A percentile compares a stretch with the other conserved stretches of the same genome.
Evolutionary conservation across 495 filamentous ascomycete genomes (phyloP).

Genomic region (Talaromyces nanjingensis): DNA sequence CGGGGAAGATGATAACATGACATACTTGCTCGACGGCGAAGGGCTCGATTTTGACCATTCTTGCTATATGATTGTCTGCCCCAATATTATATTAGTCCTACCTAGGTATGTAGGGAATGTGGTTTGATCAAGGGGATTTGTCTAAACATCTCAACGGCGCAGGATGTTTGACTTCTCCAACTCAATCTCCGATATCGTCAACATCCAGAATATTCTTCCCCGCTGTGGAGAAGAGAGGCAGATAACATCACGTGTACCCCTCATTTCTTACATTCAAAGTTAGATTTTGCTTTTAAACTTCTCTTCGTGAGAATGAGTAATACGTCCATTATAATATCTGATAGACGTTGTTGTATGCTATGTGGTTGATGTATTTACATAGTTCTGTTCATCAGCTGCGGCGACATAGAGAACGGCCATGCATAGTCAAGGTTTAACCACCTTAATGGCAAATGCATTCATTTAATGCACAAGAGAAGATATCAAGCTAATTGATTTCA

Average conservation of each 20-base stretch:
- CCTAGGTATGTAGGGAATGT: background rate
- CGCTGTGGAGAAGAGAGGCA: background rate
- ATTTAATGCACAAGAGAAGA: background rate
- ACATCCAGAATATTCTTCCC: conserved; percentile 1
- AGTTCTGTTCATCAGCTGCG: background rate
- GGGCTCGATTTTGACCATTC: conserved; percentile 61
- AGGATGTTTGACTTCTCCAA: background rate
- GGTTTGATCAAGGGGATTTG: background rate
- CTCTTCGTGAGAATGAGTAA: too few species aligned
- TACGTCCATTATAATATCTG: too few species aligned
- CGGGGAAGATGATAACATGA: conserved; percentile 15
- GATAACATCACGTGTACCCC: background rate
- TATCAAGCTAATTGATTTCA: background rate
- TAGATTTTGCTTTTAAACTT: background rate
- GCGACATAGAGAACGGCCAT: background rate
- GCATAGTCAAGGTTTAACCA: background rate
- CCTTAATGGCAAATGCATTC: background rate
- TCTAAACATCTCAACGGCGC: too few species aligned
- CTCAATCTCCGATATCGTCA: background rate
- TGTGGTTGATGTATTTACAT: background rate
- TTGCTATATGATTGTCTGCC: background rate
- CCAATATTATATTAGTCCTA: too few species aligned
- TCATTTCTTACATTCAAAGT: background rate
- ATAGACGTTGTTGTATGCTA: background rate
- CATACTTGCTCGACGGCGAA: conserved; percentile 75